Evolutionary conservation across 1,284 basidiomycete species (phyloP).

Genomic region (Pyrrhoderma lamaoense): DNA sequence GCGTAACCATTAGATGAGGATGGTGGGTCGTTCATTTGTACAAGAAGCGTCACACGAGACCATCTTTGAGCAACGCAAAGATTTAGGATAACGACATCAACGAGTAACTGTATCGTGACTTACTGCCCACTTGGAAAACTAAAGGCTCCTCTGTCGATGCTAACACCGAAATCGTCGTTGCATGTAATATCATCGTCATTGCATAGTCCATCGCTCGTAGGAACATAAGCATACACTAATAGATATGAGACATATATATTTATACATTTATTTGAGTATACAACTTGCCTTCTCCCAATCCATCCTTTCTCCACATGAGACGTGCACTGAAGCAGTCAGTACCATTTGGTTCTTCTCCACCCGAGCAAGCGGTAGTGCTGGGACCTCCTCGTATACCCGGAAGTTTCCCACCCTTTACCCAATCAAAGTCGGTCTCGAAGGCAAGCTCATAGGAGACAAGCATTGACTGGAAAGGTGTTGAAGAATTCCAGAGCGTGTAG

Average conservation of each 20-base stretch:
- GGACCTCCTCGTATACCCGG: conserved; percentile 40
- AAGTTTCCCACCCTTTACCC: conserved; percentile 42
- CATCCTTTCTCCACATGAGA: conserved; percentile 39
- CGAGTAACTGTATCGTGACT: conserved; percentile 22
- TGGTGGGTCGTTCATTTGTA: conserved; percentile 51
- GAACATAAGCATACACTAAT: conserved; percentile 59
- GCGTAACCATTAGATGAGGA: conserved; percentile 51
- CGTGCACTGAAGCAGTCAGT: conserved; percentile 39
- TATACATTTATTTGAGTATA: conserved; percentile 6
- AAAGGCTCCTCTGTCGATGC: conserved; percentile 34
- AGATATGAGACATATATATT: conserved; percentile 13
- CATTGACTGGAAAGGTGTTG: conserved; percentile 51
- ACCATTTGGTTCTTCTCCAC: conserved; percentile 34
- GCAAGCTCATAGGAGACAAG: conserved; percentile 65
- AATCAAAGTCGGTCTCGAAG: conserved; percentile 50
- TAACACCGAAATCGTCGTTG: conserved; percentile 38
- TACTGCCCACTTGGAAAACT: conserved; percentile 44
- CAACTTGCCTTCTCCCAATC: conserved; percentile 34
- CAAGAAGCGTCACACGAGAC: conserved; percentile 49
- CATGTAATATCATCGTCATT: conserved; percentile 25
- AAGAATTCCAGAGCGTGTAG: conserved; percentile 56
- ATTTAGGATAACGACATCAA: not conserved
- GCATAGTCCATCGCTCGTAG: conserved; percentile 37
- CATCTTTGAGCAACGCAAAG: conserved; percentile 33
- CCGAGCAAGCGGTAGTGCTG: conserved; percentile 33